Evolutionary conservation across 441 rosid species (phyloP), one percentile per base, ranked within the genome.

Genomic region (Adansonia madagascariensis): DNA sequence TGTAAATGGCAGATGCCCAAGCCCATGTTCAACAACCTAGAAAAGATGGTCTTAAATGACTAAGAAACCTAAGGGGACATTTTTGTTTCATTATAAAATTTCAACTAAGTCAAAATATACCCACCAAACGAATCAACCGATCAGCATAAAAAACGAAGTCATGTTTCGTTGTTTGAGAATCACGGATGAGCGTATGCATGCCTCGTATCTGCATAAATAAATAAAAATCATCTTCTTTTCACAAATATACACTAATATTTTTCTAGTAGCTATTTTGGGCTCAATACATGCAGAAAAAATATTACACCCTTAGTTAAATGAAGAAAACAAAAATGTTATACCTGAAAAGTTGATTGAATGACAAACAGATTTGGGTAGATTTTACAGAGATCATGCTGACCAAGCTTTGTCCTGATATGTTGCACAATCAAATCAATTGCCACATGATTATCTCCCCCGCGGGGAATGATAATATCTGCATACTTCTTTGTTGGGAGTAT

Each of bases 131-230:
- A 86, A 95, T 95, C 89, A 95, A 86, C 67, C 99, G 87, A 78
- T 94, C 98, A 81, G 98, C 84, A 84, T 95, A 95, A 78, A 95
- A 95, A 75, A 95, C 94, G 79, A 95, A 95, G 84, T 95, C 98
- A 82, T 95, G 99, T 81, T 91, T 95, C 65, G 97, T 95, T 71
- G 94, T 94, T 81, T 87, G 97, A 83, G 94, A 77, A 85, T 94
- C 99, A 72, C 99, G 99, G 84, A 95, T 88, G 62, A 95, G 97
- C 74, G 99, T 95, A 87, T 95, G 99, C 99, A 95, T 95, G 78
- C 99, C 99, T 75, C 98, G 86, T 81, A 95, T 95, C 99, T 95
- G 91, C 86, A 88, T 22, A 78, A 77, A 20, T 83, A 44, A 71
- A 70, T 4, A 35, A 52, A 70, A 56, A 69, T 72, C 15, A 55